phyloP scores from a whole-genome alignment of 257 asterid species.

The Prunella vulgaris region DNA sequence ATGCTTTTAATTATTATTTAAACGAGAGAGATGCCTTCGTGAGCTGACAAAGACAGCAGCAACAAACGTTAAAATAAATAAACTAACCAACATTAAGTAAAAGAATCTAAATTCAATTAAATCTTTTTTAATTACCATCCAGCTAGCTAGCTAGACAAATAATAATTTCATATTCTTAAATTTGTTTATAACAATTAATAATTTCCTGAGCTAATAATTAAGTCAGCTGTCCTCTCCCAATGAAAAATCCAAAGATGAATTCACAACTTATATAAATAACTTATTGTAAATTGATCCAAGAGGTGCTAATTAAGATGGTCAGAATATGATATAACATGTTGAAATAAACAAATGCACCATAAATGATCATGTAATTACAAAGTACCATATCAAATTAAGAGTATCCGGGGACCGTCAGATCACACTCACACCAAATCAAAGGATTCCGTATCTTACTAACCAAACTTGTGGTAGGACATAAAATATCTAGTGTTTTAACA shows the following conservation, averaged over 20 bases:
- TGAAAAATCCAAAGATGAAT: too few species aligned
- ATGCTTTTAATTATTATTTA: constrained; percentile 24
- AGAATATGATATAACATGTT: neutral
- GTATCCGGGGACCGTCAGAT: neutral
- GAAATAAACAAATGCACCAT: neutral
- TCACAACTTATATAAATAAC: too few species aligned
- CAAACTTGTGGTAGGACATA: neutral
- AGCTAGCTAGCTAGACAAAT: too few species aligned
- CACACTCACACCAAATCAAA: neutral
- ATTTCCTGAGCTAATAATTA: neutral
- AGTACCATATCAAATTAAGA: neutral
- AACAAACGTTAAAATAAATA: neutral
- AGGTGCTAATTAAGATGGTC: neutral
- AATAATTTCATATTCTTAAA: neutral
- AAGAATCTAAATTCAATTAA: neutral
- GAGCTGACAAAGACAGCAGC: constrained; percentile 36
- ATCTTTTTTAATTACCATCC: too few species aligned
- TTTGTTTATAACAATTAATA: neutral
- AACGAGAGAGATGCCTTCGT: constrained; percentile 49
- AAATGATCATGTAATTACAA: neutral
- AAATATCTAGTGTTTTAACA: neutral
- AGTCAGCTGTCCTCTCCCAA: too few species aligned
- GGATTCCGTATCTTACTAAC: neutral
- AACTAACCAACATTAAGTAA: neutral
- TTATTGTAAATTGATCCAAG: neutral